Conservation (phyloP, 1,284 basidiomycete species). For the Anthracocystis walkeri region DNA sequence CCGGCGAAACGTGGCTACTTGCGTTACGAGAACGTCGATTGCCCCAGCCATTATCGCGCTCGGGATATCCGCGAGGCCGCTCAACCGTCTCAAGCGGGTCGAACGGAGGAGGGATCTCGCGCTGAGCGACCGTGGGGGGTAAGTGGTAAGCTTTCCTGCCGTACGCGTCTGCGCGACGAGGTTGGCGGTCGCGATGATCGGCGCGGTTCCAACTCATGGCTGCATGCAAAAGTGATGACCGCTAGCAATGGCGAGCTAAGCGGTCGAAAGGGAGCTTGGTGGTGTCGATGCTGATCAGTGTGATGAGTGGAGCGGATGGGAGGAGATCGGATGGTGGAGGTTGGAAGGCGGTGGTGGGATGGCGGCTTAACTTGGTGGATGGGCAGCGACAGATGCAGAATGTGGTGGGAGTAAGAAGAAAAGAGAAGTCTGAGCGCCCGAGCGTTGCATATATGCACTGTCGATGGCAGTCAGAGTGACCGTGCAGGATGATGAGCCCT, state of each 20-base stretch:
- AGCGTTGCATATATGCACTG: not conserved
- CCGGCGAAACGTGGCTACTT: not conserved
- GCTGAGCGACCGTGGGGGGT: not conserved
- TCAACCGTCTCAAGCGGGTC: constrained; percentile 5
- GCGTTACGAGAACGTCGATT: not conserved
- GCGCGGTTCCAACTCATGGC: not conserved
- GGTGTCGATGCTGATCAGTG: not conserved
- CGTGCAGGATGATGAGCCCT: not conserved
- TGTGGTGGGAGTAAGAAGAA: not conserved
- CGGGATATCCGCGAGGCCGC: constrained; percentile 5
- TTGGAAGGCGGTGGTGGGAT: not conserved
- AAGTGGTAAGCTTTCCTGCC: not conserved
- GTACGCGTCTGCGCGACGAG: not conserved
- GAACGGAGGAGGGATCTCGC: not conserved
- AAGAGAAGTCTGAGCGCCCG: not conserved
- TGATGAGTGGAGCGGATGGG: not conserved
- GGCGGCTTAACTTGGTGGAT: not conserved
- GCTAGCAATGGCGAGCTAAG: not conserved
- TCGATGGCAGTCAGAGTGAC: not conserved
- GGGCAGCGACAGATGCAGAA: not conserved
- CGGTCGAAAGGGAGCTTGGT: not conserved
- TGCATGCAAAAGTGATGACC: not conserved
- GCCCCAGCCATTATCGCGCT: constrained; percentile 9
- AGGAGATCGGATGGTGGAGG: too few relatives aligned
- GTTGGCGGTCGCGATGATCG: not conserved